These are phyloP conservation scores for Chionographis japonica DNA, from an alignment of 106 monocot species.

Conservation along the genomic window DNA sequence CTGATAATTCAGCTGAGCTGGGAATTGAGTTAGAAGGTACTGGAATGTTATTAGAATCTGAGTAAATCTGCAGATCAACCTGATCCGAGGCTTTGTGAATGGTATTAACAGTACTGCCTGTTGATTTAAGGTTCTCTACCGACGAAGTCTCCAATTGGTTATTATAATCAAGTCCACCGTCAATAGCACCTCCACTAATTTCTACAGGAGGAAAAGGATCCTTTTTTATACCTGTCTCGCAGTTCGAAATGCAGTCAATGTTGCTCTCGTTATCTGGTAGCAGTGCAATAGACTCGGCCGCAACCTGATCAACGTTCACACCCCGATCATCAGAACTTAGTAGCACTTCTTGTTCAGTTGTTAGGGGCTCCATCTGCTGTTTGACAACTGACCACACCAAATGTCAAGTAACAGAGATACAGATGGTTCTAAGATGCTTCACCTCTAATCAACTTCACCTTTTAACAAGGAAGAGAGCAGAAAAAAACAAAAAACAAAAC, in stretches of 20 bases:
- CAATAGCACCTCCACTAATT: constrained; percentile 26
- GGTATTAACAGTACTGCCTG: constrained; percentile 19
- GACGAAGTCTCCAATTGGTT: constrained; percentile 11
- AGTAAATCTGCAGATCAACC: constrained; percentile 15
- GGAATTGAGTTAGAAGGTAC: constrained; percentile 11
- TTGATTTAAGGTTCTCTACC: constrained; percentile 8
- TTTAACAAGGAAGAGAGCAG: not conserved
- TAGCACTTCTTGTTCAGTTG: constrained; percentile 38
- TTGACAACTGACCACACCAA: constrained; percentile 38
- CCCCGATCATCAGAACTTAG: constrained; percentile 28
- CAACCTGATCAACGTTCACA: constrained; percentile 18
- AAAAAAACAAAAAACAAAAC: not conserved
- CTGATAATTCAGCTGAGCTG: constrained; percentile 10
- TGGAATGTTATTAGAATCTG: constrained; percentile 16
- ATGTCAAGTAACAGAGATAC: not conserved
- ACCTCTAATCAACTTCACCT: not conserved
- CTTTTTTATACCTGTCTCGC: constrained; percentile 34
- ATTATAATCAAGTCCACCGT: constrained; percentile 18
- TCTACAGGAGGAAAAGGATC: constrained; percentile 24
- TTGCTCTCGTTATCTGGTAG: constrained; percentile 13
- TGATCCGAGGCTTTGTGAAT: constrained; percentile 9
- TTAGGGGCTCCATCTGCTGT: constrained; percentile 50
- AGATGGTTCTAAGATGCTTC: too few species aligned
- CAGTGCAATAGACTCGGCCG: constrained; percentile 6
- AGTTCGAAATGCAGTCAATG: constrained; percentile 10